Evolutionary conservation across 2,329 filamentous ascomycete genomes (phyloP), one percentile per base, ranked within the genome.

Genomic region (Penicillium fuscoglaucum): DNA sequence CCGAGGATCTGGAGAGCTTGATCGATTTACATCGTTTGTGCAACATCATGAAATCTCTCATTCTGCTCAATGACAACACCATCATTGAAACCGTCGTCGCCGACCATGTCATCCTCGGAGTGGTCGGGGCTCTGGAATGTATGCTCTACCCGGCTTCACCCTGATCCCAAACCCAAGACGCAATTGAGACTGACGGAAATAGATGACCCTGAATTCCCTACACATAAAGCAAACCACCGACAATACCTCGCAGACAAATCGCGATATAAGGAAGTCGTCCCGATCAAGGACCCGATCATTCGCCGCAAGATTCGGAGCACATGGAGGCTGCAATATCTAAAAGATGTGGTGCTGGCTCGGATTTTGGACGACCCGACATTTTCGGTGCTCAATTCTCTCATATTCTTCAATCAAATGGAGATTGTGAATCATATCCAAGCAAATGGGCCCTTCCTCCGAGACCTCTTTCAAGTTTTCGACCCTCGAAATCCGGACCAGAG

Each of bases 361-460:
- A 98, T 99, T 63, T 83, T 99, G 61, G 95, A 99, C 76, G 95
- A 99, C 74, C 93, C 93, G 50, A 99, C 95, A 21, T 99, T 98
- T 75, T 96, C 91, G 26, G 93, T 98, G 28, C 87, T 99, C 64
- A 99, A 98, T 77, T 96, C 92, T 51, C 84, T 98, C 67, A 99
- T 99, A 66, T 99, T 97, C 80, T 99, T 96, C 82, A 95, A 98
- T 78, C 95, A 99, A 78, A 93, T 98, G 68, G 95, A 98, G 71
- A 97, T 99, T 71, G 89, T 99, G 50, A 90, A 93, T 70, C 91
- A 98, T 76, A 82, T 99, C n/a, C 93, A 97, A 74, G 83, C 82
- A 28, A 96, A 96, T 68, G 80, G 80, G 0, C 77, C 78, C 1
- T 97, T 96, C 69, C 79, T 98, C 29, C 87, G 87, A 65, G 91